phyloP scores from a whole-genome alignment of 306 rosid genomes.

The Dryas alaskensis region DNA sequence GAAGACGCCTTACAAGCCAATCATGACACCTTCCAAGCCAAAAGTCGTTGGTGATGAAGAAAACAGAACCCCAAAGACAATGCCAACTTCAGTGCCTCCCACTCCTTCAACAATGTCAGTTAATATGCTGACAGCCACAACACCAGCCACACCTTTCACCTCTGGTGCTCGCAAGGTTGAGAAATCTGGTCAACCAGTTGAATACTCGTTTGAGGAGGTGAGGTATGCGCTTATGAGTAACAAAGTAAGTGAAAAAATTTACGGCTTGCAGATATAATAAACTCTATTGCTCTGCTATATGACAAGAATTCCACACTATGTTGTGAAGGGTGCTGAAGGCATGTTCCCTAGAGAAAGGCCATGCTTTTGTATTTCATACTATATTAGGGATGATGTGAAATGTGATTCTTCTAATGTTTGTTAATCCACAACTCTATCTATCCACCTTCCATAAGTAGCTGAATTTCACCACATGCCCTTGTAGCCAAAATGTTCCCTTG shows the following conservation, averaged over 20 bases:
- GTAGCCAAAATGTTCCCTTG: too few relatives aligned
- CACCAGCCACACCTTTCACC: slow-evolving; percentile 45
- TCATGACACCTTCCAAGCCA: slow-evolving; percentile 44
- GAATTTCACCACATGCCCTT: too few relatives aligned
- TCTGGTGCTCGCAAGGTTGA: slow-evolving; percentile 18
- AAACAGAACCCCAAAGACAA: slow-evolving; percentile 47
- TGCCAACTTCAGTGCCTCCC: slow-evolving; percentile 37
- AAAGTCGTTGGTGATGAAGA: slow-evolving; percentile 32
- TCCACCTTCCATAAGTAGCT: too few relatives aligned
- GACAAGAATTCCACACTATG: not conserved
- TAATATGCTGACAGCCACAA: slow-evolving; percentile 41
- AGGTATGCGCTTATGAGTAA: not conserved
- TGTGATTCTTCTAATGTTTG: too few relatives aligned
- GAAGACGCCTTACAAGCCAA: not conserved
- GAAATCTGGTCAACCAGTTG: slow-evolving; percentile 25
- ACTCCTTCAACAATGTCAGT: slow-evolving; percentile 52
- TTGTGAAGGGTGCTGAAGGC: not conserved
- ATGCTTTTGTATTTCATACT: not conserved
- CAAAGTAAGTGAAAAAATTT: not conserved
- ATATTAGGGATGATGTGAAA: too few relatives aligned
- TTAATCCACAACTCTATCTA: too few relatives aligned
- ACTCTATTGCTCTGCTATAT: not conserved
- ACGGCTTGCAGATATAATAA: not conserved
- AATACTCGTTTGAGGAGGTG: slow-evolving; percentile 62
- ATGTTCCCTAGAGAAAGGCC: not conserved